Base-by-base conservation (phyloP, 257 asterid genomes). In the Ajuga chamaepitys region DNA sequence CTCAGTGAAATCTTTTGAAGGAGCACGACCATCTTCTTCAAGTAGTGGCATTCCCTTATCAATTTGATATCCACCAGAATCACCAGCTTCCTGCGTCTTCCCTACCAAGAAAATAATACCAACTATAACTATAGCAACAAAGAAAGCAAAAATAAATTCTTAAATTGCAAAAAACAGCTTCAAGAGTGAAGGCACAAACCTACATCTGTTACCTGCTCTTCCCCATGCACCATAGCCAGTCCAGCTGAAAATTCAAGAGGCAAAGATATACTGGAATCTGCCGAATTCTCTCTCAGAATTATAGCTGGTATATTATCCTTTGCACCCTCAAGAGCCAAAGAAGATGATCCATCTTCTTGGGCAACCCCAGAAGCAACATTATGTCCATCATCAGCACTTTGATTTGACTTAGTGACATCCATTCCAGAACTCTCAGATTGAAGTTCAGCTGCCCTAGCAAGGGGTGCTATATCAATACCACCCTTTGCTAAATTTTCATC, bases 161-260 rank as follows among this genome's bases (percentile, higher is more conserved):
- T 35, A 58, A 62, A 53, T 34, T 58, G 53, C 24, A 52, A 58
- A n/a, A 58, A 50, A 55, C 40, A 75, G 83, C 45, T 75, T 79
- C 81, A 69, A 82, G 89, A 82, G 96, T 79, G 75, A 83, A 79
- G 96, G 93, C 84, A 94, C 97, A 94, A 85, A 94, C 97, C 97
- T 90, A 90, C 84, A 80, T 82, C 96, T 86, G 92, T 80, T 94
- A 90, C 95, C 96, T 88, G 97, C 89, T 80, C 92, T 78, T 70
- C 82, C 80, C 70, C 74, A 55, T 63, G 81, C 58, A 42, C 76
- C 62, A 67, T 67, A 68, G 76, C 82, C 54, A 57, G 59, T 52
- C 78, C 72, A 40, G 83, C 61, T 38, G 82, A 60, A 48, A 53
- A 26, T 46, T 80, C 85, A 76, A 63, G 52, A 52, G 82, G 79